Evolutionary conservation across 305 asterid genomes (phyloP).

Genomic region (Caryopteris hybrid): DNA sequence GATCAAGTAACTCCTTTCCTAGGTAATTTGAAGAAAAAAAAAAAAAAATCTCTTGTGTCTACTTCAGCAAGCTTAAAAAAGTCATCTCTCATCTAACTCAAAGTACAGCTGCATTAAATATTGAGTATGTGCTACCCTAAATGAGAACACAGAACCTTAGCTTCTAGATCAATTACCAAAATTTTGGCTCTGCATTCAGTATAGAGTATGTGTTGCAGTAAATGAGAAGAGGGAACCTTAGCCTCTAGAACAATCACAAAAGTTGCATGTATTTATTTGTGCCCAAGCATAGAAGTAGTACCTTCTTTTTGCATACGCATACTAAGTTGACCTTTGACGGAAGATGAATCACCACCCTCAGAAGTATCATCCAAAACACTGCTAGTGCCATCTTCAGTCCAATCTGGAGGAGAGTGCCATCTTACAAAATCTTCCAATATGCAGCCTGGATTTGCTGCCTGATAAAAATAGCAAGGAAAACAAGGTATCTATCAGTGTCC

Average conservation of each 20-base stretch:
- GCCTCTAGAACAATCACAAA: background rate
- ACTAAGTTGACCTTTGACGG: slow-evolving; percentile 87
- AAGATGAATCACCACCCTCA: slow-evolving; percentile 47
- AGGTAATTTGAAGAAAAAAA: background rate
- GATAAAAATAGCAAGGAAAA: slow-evolving; percentile 35
- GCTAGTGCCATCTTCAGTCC: slow-evolving; percentile 62
- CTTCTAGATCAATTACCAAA: background rate
- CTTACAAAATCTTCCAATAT: slow-evolving; percentile 92
- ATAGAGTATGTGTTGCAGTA: background rate
- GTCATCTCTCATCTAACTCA: background rate
- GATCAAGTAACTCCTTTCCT: background rate
- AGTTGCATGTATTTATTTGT: background rate
- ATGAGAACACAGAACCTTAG: background rate
- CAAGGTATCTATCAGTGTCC: slow-evolving; percentile 17
- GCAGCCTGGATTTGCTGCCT: slow-evolving; percentile 99
- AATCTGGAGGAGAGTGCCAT: slow-evolving; percentile 99
- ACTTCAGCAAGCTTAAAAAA: slow-evolving; percentile 5
- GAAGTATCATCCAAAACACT: slow-evolving; percentile 45
- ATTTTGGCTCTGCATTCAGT: background rate
- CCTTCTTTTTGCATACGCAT: slow-evolving; percentile 99
- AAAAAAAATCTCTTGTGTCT: background rate
- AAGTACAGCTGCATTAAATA: background rate
- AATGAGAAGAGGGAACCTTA: background rate
- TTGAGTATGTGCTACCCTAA: background rate
- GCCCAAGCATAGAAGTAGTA: slow-evolving; percentile 21